phyloP scores from a whole-genome alignment of 2,329 filamentous ascomycete species.

The Fonsecaea erecta region DNA sequence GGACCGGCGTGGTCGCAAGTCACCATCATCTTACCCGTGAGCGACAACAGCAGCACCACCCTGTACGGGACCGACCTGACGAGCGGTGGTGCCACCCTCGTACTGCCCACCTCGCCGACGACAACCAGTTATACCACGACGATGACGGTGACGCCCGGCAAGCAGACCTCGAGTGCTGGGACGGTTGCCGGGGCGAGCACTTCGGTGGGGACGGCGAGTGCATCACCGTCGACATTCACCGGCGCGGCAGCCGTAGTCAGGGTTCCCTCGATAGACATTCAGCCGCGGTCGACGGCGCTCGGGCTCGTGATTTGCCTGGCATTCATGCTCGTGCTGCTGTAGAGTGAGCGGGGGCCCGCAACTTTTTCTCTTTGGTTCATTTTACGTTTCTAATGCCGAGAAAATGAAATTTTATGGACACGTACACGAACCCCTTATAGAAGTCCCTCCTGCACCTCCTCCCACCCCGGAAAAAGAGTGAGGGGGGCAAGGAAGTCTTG shows the following conservation, averaged over 20 bases:
- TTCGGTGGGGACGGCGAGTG: not conserved
- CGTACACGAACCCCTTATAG: constrained; percentile 2
- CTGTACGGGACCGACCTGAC: constrained; percentile 29
- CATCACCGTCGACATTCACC: constrained; percentile 15
- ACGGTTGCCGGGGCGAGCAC: not conserved
- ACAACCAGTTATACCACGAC: constrained; percentile 22
- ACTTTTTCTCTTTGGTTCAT: not conserved
- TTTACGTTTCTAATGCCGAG: not conserved
- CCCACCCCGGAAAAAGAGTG: not conserved
- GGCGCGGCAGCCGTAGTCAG: constrained; percentile 15
- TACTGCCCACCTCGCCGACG: constrained; percentile 24
- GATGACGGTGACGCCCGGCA: constrained; percentile 14
- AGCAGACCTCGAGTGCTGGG: not conserved
- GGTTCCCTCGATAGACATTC: not conserved
- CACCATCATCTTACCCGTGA: constrained; percentile 29
- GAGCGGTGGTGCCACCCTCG: constrained; percentile 23
- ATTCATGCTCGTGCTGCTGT: constrained; percentile 3
- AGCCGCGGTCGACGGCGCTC: not conserved
- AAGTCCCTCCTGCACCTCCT: not conserved
- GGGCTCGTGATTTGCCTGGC: constrained; percentile 1
- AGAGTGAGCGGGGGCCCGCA: not conserved
- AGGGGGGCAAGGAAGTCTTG: not conserved
- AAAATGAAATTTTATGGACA: not conserved
- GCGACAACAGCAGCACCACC: constrained; percentile 29
- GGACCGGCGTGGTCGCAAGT: constrained; percentile 12